These are phyloP conservation scores for Novymonas esmeraldas DNA, from an alignment of 208 protist species.

Conservation along the genomic window DNA sequence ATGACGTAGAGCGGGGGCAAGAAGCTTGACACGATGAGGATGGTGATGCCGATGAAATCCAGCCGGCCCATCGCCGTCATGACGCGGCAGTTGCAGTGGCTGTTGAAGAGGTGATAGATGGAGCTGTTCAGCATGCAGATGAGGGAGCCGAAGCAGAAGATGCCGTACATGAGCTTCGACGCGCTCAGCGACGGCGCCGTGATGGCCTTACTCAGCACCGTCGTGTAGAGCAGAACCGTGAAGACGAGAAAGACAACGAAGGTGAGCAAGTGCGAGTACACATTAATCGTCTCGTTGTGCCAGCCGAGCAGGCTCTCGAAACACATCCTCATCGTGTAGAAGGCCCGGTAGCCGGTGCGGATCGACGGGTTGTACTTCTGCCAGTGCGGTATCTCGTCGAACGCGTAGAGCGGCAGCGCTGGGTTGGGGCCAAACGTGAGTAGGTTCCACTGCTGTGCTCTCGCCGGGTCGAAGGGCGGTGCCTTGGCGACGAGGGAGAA, in stretches of 20 bases:
- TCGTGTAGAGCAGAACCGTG: constrained; percentile 52
- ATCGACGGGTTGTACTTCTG: constrained; percentile 66
- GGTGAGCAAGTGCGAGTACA: constrained; percentile 77
- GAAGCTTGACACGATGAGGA: constrained; percentile 81
- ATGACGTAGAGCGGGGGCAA: constrained; percentile 84
- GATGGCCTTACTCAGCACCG: constrained; percentile 31
- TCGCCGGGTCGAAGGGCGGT: constrained; percentile 17
- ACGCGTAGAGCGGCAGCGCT: constrained; percentile 52
- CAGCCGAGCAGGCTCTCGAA: constrained; percentile 66
- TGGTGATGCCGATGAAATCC: constrained; percentile 87
- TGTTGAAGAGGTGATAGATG: constrained; percentile 70
- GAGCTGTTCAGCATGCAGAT: constrained; percentile 78
- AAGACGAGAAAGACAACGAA: constrained; percentile 68
- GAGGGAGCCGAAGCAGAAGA: constrained; percentile 75
- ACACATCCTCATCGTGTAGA: constrained; percentile 63
- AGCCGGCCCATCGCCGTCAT: constrained; percentile 67
- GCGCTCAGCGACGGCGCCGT: constrained; percentile 12
- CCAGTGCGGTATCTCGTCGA: constrained; percentile 48
- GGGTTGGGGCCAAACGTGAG: constrained; percentile 6
- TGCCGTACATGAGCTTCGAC: constrained; percentile 62
- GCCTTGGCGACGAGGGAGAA: constrained; percentile 14
- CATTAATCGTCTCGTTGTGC: constrained; percentile 92
- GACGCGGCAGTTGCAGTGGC: constrained; percentile 50
- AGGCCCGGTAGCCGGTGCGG: constrained; percentile 62
- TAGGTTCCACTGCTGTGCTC: constrained; percentile 13